Base-by-base conservation (phyloP, 805 yeast species). In the baker's yeast (Saccharomyces cerevisiae) region DNA sequence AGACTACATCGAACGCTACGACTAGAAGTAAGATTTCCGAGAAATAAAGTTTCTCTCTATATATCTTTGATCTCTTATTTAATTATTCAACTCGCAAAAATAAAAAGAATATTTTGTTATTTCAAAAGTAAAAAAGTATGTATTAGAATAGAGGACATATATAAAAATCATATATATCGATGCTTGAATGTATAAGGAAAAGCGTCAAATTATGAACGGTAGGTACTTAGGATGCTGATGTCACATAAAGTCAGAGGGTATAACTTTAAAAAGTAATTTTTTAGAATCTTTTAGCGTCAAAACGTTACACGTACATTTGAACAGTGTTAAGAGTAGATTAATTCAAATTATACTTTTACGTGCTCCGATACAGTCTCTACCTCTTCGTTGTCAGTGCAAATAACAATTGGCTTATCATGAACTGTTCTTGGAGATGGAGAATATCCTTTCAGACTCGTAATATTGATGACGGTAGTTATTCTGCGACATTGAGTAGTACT, bases 1-100 rank as follows among this genome's bases (percentile, higher is more conserved):
- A 30, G 80, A 84, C 58, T 85, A 85, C 65, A 78, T 85, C 30
- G 77, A 75, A 51, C 50, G 60, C 22, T 70, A 55, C 55, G 50
- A 54, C 30, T 36, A n/a, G 8, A 31, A 14, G 36, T 6, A 26
- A 28, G 11, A 29, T 17, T 36, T 48, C 13, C n/a, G 41, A 17
- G 50, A 28, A 14, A 28, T n/a, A 3, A 28, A 46, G 31, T 29
- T 9, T 8, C 11, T n/a, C 24, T 46, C 24, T n/a, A 28, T 26
- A 26, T 29, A 36, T 36, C 8, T 46, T 22, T 9, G 21, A 22
- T 46, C 27, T 46, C 22, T 46, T 46, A 46, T 14, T 22, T 46
- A 46, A 17, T n/a, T 29, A 11, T 29, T 3, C 31, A 3, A 8
- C 22, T 46, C 14, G 3, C 30, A 6, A 22, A n/a, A 27, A 22